Evolutionary conservation across 306 rosid species (phyloP).

Genomic region (Begonia peltatifolia): DNA sequence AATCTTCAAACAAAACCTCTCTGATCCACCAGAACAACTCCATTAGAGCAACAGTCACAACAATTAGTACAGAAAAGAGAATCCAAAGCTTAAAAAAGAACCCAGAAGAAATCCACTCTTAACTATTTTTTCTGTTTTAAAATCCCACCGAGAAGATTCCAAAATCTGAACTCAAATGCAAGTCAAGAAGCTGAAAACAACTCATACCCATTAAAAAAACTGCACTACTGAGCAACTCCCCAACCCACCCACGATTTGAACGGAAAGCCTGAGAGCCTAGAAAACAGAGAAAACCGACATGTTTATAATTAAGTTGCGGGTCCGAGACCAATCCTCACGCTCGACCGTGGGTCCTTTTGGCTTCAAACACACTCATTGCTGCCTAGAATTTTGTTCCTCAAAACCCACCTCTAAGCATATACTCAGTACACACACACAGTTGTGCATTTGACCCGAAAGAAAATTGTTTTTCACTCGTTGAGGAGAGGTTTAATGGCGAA

Average conservation of each 20-base stretch:
- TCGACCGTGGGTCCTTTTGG: conserved; percentile 44
- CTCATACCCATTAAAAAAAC: conserved; percentile 31
- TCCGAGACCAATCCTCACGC: conserved; percentile 10
- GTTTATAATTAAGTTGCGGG: conserved; percentile 26
- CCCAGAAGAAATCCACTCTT: not conserved
- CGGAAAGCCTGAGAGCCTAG: conserved; percentile 9
- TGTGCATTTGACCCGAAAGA: conserved; percentile 12
- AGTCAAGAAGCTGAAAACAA: conserved; percentile 32
- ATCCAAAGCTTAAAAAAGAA: conserved; percentile 11
- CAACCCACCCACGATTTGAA: conserved; percentile 3
- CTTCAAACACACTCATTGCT: conserved; percentile 75
- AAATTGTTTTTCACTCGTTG: conserved; percentile 9
- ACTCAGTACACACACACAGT: not conserved
- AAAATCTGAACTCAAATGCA: conserved; percentile 16
- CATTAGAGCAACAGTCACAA: no score
- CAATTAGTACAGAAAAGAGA: no score
- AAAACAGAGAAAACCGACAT: conserved; percentile 15
- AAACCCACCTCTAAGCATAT: conserved; percentile 16
- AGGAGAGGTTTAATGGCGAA: conserved; percentile 15
- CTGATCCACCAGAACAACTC: no score
- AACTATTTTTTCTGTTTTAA: not conserved
- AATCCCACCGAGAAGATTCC: conserved; percentile 23
- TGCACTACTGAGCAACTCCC: conserved; percentile 4
- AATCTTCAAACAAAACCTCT: not conserved
- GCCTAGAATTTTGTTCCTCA: conserved; percentile 26